These are phyloP conservation scores for Parastagonospora avenae DNA, from an alignment of 2,329 filamentous ascomycete species.

Conservation along the genomic window DNA sequence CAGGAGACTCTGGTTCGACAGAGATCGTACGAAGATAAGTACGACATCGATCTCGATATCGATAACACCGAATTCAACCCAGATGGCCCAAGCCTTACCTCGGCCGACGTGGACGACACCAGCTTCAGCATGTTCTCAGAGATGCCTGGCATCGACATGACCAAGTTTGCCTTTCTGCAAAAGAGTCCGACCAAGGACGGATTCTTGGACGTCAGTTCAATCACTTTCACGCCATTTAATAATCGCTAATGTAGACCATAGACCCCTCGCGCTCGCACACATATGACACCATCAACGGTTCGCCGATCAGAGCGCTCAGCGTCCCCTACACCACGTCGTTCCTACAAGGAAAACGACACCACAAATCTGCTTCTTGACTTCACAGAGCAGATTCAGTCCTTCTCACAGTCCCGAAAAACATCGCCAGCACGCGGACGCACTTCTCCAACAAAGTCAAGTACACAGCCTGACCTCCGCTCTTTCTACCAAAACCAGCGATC, in stretches of 20 bases:
- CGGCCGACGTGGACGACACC: slow-evolving; percentile 65
- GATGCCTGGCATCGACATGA: slow-evolving; percentile 76
- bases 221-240: background rate
- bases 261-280: slow-evolving; percentile 43
- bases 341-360: slow-evolving; percentile 61
- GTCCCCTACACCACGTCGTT: slow-evolving; percentile 60
- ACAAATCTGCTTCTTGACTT: slow-evolving; percentile 87
- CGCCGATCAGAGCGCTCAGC: slow-evolving; percentile 51
- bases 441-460: slow-evolving; percentile 59
- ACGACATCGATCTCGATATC: slow-evolving; percentile 27
- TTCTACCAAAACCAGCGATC: slow-evolving; percentile 42
- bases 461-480: slow-evolving; percentile 57
- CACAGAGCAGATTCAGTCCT: slow-evolving; percentile 73
- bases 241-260: slow-evolving; percentile 16
- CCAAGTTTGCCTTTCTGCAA: slow-evolving; percentile 76
- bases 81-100: slow-evolving; percentile 37
- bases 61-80: slow-evolving; percentile 41
- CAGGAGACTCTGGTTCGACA: slow-evolving; percentile 28
- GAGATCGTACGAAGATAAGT: slow-evolving; percentile 24
- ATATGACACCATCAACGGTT: slow-evolving; percentile 57
- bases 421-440: slow-evolving; percentile 46
- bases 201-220: slow-evolving; percentile 22
- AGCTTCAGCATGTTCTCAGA: slow-evolving; percentile 89
- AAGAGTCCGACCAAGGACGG: slow-evolving; percentile 56
- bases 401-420: slow-evolving; percentile 48